Evolutionary conservation across 768 basidiomycete species (phyloP), one percentile per base, ranked within the genome.

Genomic region (Termitomyces sp.): DNA sequence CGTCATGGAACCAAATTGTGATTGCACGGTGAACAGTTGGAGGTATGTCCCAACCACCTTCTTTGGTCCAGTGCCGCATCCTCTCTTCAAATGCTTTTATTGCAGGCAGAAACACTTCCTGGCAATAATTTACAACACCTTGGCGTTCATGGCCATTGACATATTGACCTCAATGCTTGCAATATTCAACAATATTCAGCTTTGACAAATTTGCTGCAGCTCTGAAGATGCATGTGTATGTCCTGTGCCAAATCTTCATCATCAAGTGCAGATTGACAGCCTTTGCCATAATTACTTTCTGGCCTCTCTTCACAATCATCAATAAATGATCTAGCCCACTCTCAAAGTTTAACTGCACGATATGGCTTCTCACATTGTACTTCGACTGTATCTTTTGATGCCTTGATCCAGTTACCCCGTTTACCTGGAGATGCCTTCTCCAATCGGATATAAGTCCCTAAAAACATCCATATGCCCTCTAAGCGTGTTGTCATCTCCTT

Each of bases 101-200:
- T 13, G 60, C 60, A 60, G 8, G 47, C 23, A 38, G 64, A 64
- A 44, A 75, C 49, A 60, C 68, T 68, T 8, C 57, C 41, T 74
- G 62, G 3, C 61, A 58, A 52, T 73, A 71, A 1, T 63, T 32
- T 1, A 72, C 66, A 4, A 75, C 69, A 67, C 74, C 71, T 0
- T 55, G 50, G 0, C 66, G 26, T 49, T 75, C 69, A 47, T 74
- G 71, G 1, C 72, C 71, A 68, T 75, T 71, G 8, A 63, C 52
- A 63, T 70, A 74, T 54, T 68, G 58, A 4, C 69, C 70, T 5
- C 60, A 61, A 6, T 23, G 23, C 23, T 23, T 23, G 23, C 23
- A 23, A 23, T 23, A 23, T 23, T 23, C 23, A 23, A 23, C 23
- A 23, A 23, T 55, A 35, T 71, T 66, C 30, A 5, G 70, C 67